phyloP scores from a whole-genome alignment of 768 basidiomycete species.

The Lentinula guzmanii region DNA sequence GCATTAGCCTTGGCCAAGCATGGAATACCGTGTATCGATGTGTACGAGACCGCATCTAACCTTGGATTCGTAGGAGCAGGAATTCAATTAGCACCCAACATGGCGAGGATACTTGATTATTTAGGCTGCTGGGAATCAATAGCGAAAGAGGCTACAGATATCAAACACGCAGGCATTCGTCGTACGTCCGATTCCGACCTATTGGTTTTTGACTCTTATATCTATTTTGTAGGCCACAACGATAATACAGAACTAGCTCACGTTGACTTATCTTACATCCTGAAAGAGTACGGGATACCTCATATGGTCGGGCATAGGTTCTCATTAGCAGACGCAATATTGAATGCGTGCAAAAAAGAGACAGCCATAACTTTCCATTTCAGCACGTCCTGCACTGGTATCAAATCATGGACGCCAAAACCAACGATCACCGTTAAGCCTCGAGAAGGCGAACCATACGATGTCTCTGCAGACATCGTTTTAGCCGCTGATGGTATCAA shows the following conservation, averaged over 20 bases:
- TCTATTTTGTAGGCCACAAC: slow-evolving; percentile 8
- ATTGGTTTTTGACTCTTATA: neutral
- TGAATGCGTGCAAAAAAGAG: slow-evolving; percentile 18
- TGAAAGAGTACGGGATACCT: slow-evolving; percentile 22
- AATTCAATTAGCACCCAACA: slow-evolving; percentile 30
- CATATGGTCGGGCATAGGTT: slow-evolving; percentile 28
- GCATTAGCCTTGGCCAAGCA: slow-evolving; percentile 22
- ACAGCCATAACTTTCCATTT: slow-evolving; percentile 23
- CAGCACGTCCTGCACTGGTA: slow-evolving; percentile 12
- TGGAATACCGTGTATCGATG: slow-evolving; percentile 23
- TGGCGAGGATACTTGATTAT: slow-evolving; percentile 21
- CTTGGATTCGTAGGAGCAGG: slow-evolving; percentile 29
- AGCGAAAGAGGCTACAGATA: slow-evolving; percentile 18
- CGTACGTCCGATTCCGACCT: slow-evolving; percentile 11
- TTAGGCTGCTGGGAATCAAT: slow-evolving; percentile 24
- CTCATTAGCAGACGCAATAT: slow-evolving; percentile 23
- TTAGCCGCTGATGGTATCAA: slow-evolving; percentile 34
- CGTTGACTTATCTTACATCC: slow-evolving; percentile 21
- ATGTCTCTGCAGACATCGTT: slow-evolving; percentile 26
- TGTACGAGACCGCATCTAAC: slow-evolving; percentile 22
- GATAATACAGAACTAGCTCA: slow-evolving; percentile 22
- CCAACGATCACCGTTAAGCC: slow-evolving; percentile 10
- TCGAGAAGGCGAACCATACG: slow-evolving; percentile 13
- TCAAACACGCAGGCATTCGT: slow-evolving; percentile 21
- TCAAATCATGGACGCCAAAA: slow-evolving; percentile 20